Evolutionary conservation across 108 stramenopile genomes (phyloP).

Genomic region (Parietichytrium sp.): DNA sequence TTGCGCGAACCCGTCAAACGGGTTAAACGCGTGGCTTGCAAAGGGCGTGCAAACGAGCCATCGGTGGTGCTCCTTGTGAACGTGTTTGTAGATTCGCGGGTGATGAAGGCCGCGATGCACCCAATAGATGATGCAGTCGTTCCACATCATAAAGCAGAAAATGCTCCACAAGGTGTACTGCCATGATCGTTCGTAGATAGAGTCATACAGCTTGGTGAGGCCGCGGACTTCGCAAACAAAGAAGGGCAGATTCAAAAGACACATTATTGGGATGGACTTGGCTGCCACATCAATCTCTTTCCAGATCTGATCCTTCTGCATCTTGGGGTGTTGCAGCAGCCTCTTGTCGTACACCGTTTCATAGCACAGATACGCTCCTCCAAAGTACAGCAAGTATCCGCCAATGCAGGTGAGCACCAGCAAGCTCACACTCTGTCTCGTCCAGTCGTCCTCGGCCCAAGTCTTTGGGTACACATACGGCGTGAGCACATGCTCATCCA

Average conservation of each 20-base stretch:
- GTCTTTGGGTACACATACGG: conserved; percentile 32
- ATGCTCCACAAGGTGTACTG: neutral
- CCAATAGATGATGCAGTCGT: conserved; percentile 43
- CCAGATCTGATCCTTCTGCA: neutral
- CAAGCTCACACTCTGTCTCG: neutral
- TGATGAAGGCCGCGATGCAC: conserved; percentile 44
- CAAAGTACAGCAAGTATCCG: conserved; percentile 35
- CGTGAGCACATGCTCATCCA: conserved; percentile 12
- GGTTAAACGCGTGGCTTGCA: conserved; percentile 38
- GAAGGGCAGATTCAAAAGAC: conserved; percentile 12
- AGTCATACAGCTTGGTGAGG: neutral
- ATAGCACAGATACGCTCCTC: neutral
- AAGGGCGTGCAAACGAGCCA: conserved; percentile 34
- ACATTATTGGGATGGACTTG: conserved; percentile 35
- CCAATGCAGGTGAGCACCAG: neutral
- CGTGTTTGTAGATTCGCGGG: neutral
- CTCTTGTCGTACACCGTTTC: conserved; percentile 14
- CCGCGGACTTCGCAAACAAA: neutral
- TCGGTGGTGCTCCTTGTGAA: conserved; percentile 40
- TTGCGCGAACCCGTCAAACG: conserved; percentile 41
- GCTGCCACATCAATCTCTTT: neutral
- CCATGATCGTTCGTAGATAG: neutral
- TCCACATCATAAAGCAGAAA: neutral
- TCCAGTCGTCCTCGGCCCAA: neutral
- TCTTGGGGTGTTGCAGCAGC: conserved; percentile 28